These are phyloP conservation scores for Lagenidium giganteum DNA, from an alignment of 352 stramenopile genomes.

Conservation along the genomic window DNA sequence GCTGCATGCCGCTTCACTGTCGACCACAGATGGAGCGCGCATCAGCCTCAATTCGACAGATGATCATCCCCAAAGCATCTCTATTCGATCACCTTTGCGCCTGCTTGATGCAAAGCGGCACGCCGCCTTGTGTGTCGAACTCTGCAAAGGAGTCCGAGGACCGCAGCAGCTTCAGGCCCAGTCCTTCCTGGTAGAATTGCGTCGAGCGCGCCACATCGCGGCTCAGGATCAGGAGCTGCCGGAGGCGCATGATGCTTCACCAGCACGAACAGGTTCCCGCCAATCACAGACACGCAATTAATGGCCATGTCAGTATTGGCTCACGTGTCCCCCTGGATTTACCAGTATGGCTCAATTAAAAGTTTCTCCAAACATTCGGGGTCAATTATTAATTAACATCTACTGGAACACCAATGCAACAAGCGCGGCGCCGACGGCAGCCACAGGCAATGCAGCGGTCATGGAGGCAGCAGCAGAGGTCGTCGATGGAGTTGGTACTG, in stretches of 20 bases:
- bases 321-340: no score
- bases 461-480: no score
- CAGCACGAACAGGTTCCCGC: no score
- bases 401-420: no score
- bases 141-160: conserved; percentile 81
- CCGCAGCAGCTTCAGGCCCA: conserved; percentile 68
- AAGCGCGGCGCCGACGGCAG: no score
- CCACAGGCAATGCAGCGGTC: no score
- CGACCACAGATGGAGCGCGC: neutral
- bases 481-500: conserved; percentile 1
- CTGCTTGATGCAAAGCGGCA: conserved; percentile 77
- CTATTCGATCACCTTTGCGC: conserved; percentile 80
- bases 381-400: no score
- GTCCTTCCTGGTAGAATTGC: conserved; percentile 81
- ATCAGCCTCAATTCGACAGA: neutral
- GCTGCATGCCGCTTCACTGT: conserved; percentile 77
- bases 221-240: conserved; percentile 81
- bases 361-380: no score
- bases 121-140: conserved; percentile 57
- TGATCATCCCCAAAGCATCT: no score
- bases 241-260: conserved; percentile 47
- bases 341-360: no score
- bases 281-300: no score
- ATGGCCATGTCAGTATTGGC: no score
- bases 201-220: conserved; percentile 73